Conservation (phyloP, 805 yeast species). For the Candida coquimbonensis region DNA sequence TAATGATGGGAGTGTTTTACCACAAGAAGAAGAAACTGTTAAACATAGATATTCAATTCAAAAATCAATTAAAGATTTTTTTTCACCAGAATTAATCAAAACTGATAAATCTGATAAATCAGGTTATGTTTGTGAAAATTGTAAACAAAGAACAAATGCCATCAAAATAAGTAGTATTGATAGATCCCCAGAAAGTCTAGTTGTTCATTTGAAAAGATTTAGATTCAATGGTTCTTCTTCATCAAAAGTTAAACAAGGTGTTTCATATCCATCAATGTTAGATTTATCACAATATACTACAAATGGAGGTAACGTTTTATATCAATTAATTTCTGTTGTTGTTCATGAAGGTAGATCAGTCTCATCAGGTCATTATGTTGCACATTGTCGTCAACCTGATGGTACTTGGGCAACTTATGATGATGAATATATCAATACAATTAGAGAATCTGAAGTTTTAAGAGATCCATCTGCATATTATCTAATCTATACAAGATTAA, state of each 20-base stretch:
- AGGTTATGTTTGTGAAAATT: constrained; percentile 84
- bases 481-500: constrained; percentile 71
- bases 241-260: constrained; percentile 82
- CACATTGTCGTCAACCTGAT: constrained; percentile 88
- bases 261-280: constrained; percentile 69
- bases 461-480: constrained; percentile 89
- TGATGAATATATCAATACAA: constrained; percentile 77
- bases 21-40: constrained; percentile 14
- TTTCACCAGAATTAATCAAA: constrained; percentile 72
- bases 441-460: constrained; percentile 66
- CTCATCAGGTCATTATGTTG: constrained; percentile 87
- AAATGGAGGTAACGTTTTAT: constrained; percentile 40
- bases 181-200: constrained; percentile 80
- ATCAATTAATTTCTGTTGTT: constrained; percentile 75
- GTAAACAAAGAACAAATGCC: constrained; percentile 73
- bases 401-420: constrained; percentile 92
- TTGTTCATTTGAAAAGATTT: constrained; percentile 85
- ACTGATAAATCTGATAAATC: constrained; percentile 59
- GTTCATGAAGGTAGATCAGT: constrained; percentile 94
- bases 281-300: constrained; percentile 63
- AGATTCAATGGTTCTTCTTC: constrained; percentile 76
- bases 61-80: constrained; percentile 72
- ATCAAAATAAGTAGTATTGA: constrained; percentile 66
- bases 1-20: constrained; percentile 3
- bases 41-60: constrained; percentile 54